These are phyloP conservation scores for Phaeomoniella chlamydospora DNA, from an alignment of 2,329 filamentous ascomycete genomes.

Conservation along the genomic window DNA sequence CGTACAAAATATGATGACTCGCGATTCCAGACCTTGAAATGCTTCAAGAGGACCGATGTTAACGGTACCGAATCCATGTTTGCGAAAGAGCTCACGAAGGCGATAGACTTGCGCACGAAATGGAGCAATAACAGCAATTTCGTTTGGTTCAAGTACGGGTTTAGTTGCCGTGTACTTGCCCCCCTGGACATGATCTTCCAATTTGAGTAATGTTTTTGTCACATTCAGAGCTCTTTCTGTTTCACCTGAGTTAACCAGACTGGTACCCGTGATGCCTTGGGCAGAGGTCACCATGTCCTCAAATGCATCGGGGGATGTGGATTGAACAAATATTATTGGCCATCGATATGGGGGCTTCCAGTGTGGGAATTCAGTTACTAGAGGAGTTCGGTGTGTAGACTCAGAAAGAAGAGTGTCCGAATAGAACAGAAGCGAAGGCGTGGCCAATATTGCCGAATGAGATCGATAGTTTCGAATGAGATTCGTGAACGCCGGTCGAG, in stretches of 20 bases:
- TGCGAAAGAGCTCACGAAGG: constrained; percentile 21
- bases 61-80: constrained; percentile 17
- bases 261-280: constrained; percentile 7
- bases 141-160: constrained; percentile 11
- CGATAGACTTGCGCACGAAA: constrained; percentile 28
- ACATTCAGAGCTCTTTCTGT: constrained; percentile 8
- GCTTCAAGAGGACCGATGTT: constrained; percentile 32
- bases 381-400: constrained; percentile 9
- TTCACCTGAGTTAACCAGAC: constrained; percentile 10
- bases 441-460: constrained; percentile 27
- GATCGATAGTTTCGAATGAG: constrained; percentile 32
- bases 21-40: constrained; percentile 29
- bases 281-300: constrained; percentile 10
- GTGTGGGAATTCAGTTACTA: constrained; percentile 14
- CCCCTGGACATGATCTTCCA: constrained; percentile 13
- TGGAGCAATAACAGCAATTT: constrained; percentile 29
- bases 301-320: constrained; percentile 22
- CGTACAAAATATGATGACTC: constrained; percentile 29
- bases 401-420: constrained; percentile 28
- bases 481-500: constrained; percentile 27
- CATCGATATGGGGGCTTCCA: constrained; percentile 22
- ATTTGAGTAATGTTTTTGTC: constrained; percentile 11
- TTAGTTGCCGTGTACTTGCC: constrained; percentile 14
- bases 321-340: constrained; percentile 27
- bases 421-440: constrained; percentile 28